Evolutionary conservation across 2,329 filamentous ascomycete genomes (phyloP), one percentile per base, ranked within the genome.

Genomic region (Aspergillus udagawae): DNA sequence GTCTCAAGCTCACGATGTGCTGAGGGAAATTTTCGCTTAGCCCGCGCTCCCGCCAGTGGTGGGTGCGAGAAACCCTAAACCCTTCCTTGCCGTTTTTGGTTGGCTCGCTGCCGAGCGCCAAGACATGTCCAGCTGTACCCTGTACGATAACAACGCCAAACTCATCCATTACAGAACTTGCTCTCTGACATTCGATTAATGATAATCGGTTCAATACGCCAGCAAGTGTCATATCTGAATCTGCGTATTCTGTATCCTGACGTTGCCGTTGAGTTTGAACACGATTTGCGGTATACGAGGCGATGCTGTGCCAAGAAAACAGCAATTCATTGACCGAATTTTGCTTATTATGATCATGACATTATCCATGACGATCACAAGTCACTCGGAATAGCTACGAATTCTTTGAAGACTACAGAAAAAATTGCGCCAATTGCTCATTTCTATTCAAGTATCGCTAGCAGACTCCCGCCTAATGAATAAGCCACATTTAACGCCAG

Each of bases 1-100:
- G 61, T 64, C 61, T 65, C 44, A 23, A 47, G 21, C 65, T 65
- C 54, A 58, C 58, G 61, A 68, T 62, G 66, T 65, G 63, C 61
- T 67, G 62, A 74, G 73, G 71, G 73, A 73, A 73, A 75, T 76
- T 76, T 74, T 77, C 74, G 75, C 73, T 77, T 76, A 73, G 65
- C 70, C 61, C 62, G 62, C 52, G 50, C 53, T 12, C n/a, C 10
- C 57, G 61, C 56, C 32, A 60, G 58, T 67, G 56, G 64, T 68
- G 65, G 66, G 67, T 61, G 63, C 52, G 56, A 57, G 55, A 56
- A 68, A 68, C 53, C 73, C 73, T 73, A 75, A 75, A 74, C 61
- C 73, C 73, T 72, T 75, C 52, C 28, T 54, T 60, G 57, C 51
- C 57, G 49, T 17, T 51, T 65, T 66, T 62, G 54, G 58, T 28